Evolutionary conservation across 768 basidiomycete species (phyloP).

Genomic region (Kwoniella botswanensis): DNA sequence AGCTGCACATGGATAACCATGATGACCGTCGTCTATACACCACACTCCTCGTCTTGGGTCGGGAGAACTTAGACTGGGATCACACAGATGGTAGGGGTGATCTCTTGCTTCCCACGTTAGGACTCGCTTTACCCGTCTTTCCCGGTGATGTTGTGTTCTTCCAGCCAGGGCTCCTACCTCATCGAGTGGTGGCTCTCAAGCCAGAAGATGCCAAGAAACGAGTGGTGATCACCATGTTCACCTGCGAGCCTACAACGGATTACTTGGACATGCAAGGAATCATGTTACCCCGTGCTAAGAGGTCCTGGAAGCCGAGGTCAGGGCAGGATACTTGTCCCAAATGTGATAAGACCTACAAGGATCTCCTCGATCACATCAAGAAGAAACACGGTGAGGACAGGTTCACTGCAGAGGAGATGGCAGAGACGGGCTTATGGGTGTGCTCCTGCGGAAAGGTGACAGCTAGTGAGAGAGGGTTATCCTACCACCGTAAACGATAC

Average conservation of each 20-base stretch:
- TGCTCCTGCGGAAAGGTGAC: constrained; percentile 1
- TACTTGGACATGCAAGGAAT: background rate
- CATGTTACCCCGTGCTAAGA: background rate
- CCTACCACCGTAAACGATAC: background rate
- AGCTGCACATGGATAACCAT: constrained; percentile 15
- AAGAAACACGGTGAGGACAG: constrained; percentile 4
- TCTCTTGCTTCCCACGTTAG: constrained; percentile 14
- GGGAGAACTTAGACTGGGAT: background rate
- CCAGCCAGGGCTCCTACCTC: constrained; percentile 14
- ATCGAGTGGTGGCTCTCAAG: constrained; percentile 5
- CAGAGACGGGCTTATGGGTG: background rate
- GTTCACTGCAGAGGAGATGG: constrained; percentile 6
- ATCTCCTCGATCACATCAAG: constrained; percentile 6
- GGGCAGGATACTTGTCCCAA: background rate
- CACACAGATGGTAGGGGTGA: constrained; percentile 3
- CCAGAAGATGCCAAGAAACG: constrained; percentile 7
- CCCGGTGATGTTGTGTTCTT: constrained; percentile 25
- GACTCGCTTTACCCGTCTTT: constrained; percentile 6
- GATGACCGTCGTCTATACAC: constrained; percentile 11
- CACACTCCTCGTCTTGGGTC: constrained; percentile 8
- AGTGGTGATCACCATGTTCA: constrained; percentile 14
- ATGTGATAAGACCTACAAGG: background rate
- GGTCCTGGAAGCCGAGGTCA: background rate
- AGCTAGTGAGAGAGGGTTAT: background rate
- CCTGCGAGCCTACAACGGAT: constrained; percentile 2